Conservation (phyloP, 352 stramenopile species). For the Phytophthora pistaciae region DNA sequence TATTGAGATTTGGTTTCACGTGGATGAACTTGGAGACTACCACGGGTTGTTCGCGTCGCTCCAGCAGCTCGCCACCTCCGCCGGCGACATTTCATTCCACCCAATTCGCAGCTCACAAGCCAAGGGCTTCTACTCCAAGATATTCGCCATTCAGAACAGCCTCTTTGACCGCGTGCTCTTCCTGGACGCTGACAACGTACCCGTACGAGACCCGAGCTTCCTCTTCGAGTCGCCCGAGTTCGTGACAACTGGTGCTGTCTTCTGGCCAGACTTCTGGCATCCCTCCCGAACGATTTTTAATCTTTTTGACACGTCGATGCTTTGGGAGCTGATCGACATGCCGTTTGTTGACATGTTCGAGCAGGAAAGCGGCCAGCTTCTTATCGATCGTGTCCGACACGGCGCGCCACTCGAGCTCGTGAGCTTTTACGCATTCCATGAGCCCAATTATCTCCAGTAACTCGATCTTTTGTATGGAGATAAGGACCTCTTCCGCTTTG, state of each 20-base stretch:
- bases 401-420: not conserved
- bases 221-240: no score
- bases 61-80: no score
- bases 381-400: not conserved
- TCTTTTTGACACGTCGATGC: no score
- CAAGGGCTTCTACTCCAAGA: constrained; percentile 47
- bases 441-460: not conserved
- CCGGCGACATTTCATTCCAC: not conserved
- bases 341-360: no score
- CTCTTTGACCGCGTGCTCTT: constrained; percentile 25
- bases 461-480: not conserved
- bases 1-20: not conserved
- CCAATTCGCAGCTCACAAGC: constrained; percentile 3
- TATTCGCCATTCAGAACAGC: constrained; percentile 45
- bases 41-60: not conserved
- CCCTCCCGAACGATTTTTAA: no score
- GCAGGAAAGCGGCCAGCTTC: not conserved
- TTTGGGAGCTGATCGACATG: no score
- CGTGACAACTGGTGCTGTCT: no score
- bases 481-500: not conserved
- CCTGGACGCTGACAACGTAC: constrained; percentile 45
- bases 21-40: not conserved
- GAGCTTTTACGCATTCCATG: not conserved
- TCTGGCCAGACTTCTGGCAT: no score
- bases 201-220: constrained; percentile 46